Base-by-base conservation (phyloP, 1,139 yeast genomes). In the Yamadazyma triangularis region DNA sequence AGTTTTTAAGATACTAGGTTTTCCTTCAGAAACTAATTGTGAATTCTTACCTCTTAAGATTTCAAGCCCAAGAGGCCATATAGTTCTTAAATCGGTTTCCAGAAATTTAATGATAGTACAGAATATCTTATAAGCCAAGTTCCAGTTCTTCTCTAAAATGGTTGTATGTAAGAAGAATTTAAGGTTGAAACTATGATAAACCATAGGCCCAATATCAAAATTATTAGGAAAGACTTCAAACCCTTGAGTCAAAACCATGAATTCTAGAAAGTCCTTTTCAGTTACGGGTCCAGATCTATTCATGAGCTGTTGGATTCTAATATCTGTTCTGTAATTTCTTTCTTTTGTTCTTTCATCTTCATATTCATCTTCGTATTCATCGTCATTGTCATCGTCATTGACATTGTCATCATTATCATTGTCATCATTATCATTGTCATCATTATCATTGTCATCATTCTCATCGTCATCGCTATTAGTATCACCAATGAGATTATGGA, bases 41-140 rank as follows among this genome's bases (percentile, higher is more conserved):
- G 6, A 6, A 18, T 18, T 18, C 29, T 35, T 39, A 7, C 39
- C 41, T 24, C 48, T 38, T 15, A 66, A 36, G 27, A 60, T 55
- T 35, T 60, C 62, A 8, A 76, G 53, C 0, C 83, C 86, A 2
- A 77, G 28, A 1, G 80, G 73, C 86, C 87, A 79, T 8, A 79
- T 50, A 2, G 69, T 55, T 36, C 77, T 56, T 2, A 78, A 47
- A 48, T 79, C 84, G 4, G 73, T 62, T 2, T 52, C 51, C 1
- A 72, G 72, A 1, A 72, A 48, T 31, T 80, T 49, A 1, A 77
- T 50, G 22, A 80, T 43, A 2, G 72, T 35, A 13, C 74, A 52
- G 41, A 76, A 76, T n/a, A 73, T 53, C 33, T 64, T 64, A 43
- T 73, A 76, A 0, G 83, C 80, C 11, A 58, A 30, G 7, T 50